phyloP scores from a whole-genome alignment of 2,329 filamentous ascomycete genomes.

The Aspergillus sp. region DNA sequence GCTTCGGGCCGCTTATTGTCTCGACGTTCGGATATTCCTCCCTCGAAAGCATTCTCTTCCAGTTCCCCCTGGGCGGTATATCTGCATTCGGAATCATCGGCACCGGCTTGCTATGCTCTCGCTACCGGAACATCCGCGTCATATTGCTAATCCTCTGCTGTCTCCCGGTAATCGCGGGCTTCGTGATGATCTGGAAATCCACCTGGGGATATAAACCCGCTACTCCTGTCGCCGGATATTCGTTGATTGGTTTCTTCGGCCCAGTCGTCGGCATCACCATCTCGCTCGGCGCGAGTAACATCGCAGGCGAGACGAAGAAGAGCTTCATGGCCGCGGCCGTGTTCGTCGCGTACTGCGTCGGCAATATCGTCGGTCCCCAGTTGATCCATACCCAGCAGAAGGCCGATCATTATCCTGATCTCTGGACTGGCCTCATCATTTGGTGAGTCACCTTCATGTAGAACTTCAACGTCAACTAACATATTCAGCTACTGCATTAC shows the following conservation, averaged over 20 bases:
- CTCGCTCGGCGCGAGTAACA: conserved; percentile 63
- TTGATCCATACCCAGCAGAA: conserved; percentile 68
- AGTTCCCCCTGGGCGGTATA: conserved; percentile 72
- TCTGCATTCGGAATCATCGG: conserved; percentile 66
- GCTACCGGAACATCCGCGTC: conserved; percentile 63
- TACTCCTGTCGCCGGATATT: conserved; percentile 68
- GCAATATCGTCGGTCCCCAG: conserved; percentile 75
- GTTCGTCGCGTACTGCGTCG: conserved; percentile 73
- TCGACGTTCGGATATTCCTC: conserved; percentile 67
- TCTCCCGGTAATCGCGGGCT: conserved; percentile 72
- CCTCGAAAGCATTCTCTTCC: conserved; percentile 67
- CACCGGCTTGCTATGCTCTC: conserved; percentile 63
- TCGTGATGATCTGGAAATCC: conserved; percentile 71
- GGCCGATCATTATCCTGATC: conserved; percentile 64
- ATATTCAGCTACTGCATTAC: conserved; percentile 60
- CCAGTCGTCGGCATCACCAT: conserved; percentile 66
- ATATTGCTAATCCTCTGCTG: conserved; percentile 65
- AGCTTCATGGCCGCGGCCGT: conserved; percentile 72
- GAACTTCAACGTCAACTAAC: neutral
- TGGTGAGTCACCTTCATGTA: conserved; percentile 27
- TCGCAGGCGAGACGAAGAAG: conserved; percentile 76
- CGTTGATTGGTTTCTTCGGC: conserved; percentile 71
- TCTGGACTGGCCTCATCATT: conserved; percentile 69
- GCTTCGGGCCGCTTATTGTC: conserved; percentile 71
- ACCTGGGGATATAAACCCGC: conserved; percentile 63